These are phyloP conservation scores for Taxillus chinensis DNA, from an alignment of 164 flowering plant genomes.

Conservation along the genomic window DNA sequence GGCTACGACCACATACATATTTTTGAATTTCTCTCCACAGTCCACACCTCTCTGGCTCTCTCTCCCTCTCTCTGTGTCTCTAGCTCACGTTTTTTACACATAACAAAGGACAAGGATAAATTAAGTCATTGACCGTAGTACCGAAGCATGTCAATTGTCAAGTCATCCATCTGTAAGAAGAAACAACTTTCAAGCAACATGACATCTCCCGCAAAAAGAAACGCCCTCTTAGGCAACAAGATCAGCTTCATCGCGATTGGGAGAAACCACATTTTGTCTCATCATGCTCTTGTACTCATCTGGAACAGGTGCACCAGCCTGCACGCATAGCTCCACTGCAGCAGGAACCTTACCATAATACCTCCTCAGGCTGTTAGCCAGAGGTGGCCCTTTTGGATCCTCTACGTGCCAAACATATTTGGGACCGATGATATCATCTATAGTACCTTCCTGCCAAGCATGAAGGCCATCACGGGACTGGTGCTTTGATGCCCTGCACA, in stretches of 20 bases:
- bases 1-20: too few species aligned
- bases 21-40: too few species aligned
- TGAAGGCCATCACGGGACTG: slow-evolving; percentile 69
- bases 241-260: slow-evolving; percentile 63
- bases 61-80: too few species aligned
- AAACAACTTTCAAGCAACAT: too few species aligned
- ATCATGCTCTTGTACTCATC: slow-evolving; percentile 56
- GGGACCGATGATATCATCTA: slow-evolving; percentile 61
- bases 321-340: slow-evolving; percentile 66
- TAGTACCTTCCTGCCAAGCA: slow-evolving; percentile 85
- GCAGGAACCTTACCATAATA: slow-evolving; percentile 83
- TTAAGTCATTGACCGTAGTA: too few species aligned
- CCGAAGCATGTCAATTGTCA: too few species aligned
- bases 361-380: slow-evolving; percentile 59
- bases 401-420: slow-evolving; percentile 76
- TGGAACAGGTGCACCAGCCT: slow-evolving; percentile 72
- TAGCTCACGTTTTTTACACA: too few species aligned
- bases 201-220: too few species aligned
- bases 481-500: slow-evolving; percentile 80
- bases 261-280: slow-evolving; percentile 72
- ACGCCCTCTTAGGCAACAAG: slow-evolving; percentile 42
- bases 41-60: too few species aligned
- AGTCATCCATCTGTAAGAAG: too few species aligned
- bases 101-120: too few species aligned
- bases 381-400: slow-evolving; percentile 29